Evolutionary conservation across 1,284 basidiomycete genomes (phyloP), one percentile per base, ranked within the genome.

Genomic region (Pseudozyma pruni): DNA sequence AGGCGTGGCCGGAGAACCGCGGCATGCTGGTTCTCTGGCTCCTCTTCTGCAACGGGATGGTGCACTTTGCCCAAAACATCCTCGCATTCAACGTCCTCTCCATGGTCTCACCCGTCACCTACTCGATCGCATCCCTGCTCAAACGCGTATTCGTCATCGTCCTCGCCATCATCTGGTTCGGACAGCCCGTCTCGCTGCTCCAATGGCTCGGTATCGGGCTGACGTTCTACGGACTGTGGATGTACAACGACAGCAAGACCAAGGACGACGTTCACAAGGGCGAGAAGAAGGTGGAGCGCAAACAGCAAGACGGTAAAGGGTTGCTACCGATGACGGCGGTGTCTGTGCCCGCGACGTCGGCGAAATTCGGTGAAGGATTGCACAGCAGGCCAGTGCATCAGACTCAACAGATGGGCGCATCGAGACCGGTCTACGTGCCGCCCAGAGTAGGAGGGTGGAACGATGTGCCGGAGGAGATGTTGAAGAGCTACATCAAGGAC

Each of bases 91-190:
- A 94, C 74, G 93, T 99, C 75, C 89, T 99, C 23, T 89, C 93
- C 2, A 91, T 92, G 32, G 96, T 94, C 1, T 98, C 94, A 8
- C 96, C 95, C 7, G 96, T 99, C 60, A 98, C 96, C 1, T 99
- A 99, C 85, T 94, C 92, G 43, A 98, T 99, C 82, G 96, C 95
- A 0, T 95, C 92, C 11, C 88, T 99, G 74, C 90, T 98, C 85
- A 99, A 99, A 85, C 91, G 96, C 29, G 94, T 99, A 55, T 93
- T 91, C 41, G 96, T 99, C 75, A 99, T 99, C 78, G 94, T 93
- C 84, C 90, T 98, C 72, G 95, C 96, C 27, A 93, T 99, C 81
- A 85, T 94, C 48, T 99, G 95, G 95, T 98, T 98, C 85, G 90
- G 88, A 56, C 95, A 98, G 84, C 82, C 86, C 17, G 89, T 98